Evolutionary conservation across 371 early-diverging fungal species (phyloP).

Genomic region (Mucor indicus): DNA sequence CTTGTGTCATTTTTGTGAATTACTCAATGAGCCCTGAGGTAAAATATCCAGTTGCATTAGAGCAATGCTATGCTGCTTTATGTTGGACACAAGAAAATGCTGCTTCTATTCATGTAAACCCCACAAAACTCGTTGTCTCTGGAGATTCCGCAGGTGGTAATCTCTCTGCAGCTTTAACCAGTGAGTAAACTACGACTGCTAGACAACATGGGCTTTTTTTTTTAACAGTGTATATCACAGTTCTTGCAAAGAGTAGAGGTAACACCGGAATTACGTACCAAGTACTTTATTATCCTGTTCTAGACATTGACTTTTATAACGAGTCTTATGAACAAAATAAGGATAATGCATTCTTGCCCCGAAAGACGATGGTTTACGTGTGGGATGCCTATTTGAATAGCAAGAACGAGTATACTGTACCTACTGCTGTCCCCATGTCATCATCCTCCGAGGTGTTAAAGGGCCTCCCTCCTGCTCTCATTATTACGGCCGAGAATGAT

Average conservation of each 20-base stretch:
- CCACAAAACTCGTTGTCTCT: slow-evolving; percentile 20
- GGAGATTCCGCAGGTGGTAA: slow-evolving; percentile 42
- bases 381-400: slow-evolving; percentile 19
- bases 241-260: slow-evolving; percentile 25
- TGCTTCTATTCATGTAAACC: slow-evolving; percentile 13
- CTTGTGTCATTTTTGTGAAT: slow-evolving; percentile 22
- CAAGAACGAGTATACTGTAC: not conserved
- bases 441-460: slow-evolving; percentile 24
- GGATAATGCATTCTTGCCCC: slow-evolving; percentile 9
- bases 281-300: slow-evolving; percentile 32
- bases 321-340: slow-evolving; percentile 17
- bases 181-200: slow-evolving; percentile 7
- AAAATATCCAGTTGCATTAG: slow-evolving; percentile 27
- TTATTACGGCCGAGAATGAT: slow-evolving; percentile 34
- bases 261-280: slow-evolving; percentile 19
- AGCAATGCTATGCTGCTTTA: slow-evolving; percentile 30
- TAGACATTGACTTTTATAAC: slow-evolving; percentile 13
- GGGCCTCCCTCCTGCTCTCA: slow-evolving; percentile 31
- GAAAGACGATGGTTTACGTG: slow-evolving; percentile 11
- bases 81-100: slow-evolving; percentile 26
- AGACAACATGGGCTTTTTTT: not conserved
- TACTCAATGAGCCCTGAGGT: slow-evolving; percentile 21
- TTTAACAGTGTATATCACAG: slow-evolving; percentile 4
- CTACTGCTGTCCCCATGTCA: slow-evolving; percentile 12
- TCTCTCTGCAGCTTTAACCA: slow-evolving; percentile 21